These are phyloP conservation scores for Nicotiana tomentosiformis DNA, from an alignment of 257 asterid species.

Conservation along the genomic window DNA sequence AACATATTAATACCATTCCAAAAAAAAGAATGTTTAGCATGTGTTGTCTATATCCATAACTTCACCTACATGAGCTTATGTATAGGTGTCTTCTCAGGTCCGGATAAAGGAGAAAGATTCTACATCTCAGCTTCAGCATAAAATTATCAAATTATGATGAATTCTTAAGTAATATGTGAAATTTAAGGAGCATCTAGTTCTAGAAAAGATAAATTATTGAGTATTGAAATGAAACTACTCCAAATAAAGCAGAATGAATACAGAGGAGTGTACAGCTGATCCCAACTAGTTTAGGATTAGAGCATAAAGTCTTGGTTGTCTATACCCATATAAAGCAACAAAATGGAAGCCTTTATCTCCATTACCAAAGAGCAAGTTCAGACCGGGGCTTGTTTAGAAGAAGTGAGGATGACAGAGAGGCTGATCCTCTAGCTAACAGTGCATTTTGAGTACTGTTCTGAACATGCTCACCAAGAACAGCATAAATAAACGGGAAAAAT, in stretches of 20 bases:
- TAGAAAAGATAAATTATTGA: not conserved
- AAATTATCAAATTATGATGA: not conserved
- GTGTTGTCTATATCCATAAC: not conserved
- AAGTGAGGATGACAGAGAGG: not conserved
- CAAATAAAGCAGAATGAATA: not conserved
- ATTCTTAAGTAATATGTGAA: not conserved
- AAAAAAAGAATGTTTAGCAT: not conserved
- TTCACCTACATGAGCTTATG: not conserved
- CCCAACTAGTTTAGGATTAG: not conserved
- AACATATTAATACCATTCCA: not conserved
- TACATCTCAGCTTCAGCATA: too few species aligned
- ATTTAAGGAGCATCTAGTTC: not conserved
- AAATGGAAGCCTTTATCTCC: not conserved
- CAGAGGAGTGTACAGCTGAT: not conserved
- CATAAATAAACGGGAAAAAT: not conserved
- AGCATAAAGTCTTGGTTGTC: not conserved
- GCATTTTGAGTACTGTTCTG: not conserved
- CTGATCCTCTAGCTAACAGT: not conserved
- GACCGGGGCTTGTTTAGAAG: not conserved
- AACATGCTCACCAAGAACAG: not conserved
- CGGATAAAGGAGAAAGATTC: too few species aligned
- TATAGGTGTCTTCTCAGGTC: not conserved
- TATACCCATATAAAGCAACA: not conserved
- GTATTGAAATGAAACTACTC: not conserved
- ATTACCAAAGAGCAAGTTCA: not conserved